Evolutionary conservation across 352 stramenopile species (phyloP), one percentile per base, ranked within the genome.

Genomic region (Chrysophaeum taylorii): DNA sequence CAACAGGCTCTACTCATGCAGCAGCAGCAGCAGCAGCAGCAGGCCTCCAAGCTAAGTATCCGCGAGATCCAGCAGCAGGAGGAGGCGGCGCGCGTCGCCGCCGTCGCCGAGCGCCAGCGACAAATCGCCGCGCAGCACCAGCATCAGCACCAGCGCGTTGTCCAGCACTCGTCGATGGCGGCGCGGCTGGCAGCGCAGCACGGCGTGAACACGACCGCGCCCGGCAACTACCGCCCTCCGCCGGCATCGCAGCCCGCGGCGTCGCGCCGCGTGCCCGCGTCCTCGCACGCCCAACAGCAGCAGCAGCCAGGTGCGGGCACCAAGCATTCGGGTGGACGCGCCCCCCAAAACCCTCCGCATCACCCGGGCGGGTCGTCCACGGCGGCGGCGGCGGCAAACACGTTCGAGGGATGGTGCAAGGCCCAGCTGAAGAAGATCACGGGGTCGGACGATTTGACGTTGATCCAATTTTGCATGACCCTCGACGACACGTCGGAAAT

Each of bases 401-500:
- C 75, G n/a, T 72, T 89, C 33, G 81, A 87, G 73, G 81, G 75
- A 41, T 89, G 84, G 84, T 89, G 81, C 76, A 85, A 85, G 63
- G 75, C 80, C 7, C 79, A 89, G 69, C 84, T 89, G 75, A 70
- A 78, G 70, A 83, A 83, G 69, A 76, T 89, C n/a, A 67, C 66
- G 18, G 80, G 79, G 27, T 82, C 74, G 27, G 81, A 89, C 70
- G 84, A 89, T 73, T 64, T 89, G 18, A 89, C 84, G 25, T 54
- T 76, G 14, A 57, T 76, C 14, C 54, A 39, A 16, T 98, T 97
- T 73, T 97, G 91, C 74, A 94, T 93, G 76, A 96, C 91, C 33
- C 81, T 98, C 25, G 89, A 95, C 70, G 91, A 97, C 71, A 82
- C 87, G 18, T 85, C 84, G 41, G 92, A 97, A 76, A 96, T 97